phyloP scores from a whole-genome alignment of 176 grass and related monocot genomes.

The Oryza officinalis region DNA sequence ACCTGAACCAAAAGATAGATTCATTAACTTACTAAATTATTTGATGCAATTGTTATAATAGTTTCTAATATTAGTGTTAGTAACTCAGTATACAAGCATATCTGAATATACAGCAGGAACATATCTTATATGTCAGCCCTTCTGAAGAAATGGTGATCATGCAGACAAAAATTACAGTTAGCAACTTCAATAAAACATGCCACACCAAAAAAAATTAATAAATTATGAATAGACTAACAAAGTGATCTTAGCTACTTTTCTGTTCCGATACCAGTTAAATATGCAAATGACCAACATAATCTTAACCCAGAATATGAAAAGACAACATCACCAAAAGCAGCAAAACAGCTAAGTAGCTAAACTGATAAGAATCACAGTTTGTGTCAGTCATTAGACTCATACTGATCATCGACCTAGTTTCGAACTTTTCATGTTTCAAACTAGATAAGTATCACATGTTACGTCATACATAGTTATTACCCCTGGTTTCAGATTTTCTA shows the following conservation, averaged over 20 bases:
- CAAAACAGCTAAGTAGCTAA: background rate
- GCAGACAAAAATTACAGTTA: background rate
- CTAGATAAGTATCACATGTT: background rate
- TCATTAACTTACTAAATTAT: conserved; percentile 16
- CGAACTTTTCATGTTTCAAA: background rate
- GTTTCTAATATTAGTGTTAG: background rate
- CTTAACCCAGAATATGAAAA: conserved; percentile 8
- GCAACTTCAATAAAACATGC: conserved; percentile 19
- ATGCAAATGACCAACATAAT: background rate
- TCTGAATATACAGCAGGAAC: background rate
- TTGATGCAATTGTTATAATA: conserved; percentile 14
- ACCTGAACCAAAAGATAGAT: conserved; percentile 50
- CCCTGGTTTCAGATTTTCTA: background rate
- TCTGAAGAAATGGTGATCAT: conserved; percentile 5
- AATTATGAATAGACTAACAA: background rate
- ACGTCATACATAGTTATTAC: background rate
- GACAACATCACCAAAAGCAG: conserved; percentile 9
- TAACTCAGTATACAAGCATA: background rate
- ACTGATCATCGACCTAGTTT: background rate
- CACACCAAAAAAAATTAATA: background rate
- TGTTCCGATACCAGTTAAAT: conserved; percentile 1
- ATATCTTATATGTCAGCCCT: conserved; percentile 1
- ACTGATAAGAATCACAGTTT: background rate
- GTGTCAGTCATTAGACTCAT: background rate
- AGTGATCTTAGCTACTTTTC: background rate